Base-by-base conservation (phyloP, 148 eudicot genomes). In the Salicornia ramosissima region DNA sequence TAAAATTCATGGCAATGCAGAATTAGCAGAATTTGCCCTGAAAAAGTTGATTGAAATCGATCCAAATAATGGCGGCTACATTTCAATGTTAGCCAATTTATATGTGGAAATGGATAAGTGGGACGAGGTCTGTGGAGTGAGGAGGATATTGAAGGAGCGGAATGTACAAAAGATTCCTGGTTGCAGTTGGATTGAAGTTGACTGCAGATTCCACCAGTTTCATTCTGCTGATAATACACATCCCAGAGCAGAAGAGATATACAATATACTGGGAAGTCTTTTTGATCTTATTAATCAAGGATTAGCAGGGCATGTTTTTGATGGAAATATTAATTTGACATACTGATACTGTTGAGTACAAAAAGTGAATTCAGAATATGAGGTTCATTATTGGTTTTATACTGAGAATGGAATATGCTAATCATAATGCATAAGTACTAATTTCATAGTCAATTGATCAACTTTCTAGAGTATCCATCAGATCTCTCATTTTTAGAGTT, bases 121-220 rank as follows among this genome's bases (percentile, higher is more conserved):
- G 93, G 87, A 88, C 28, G 87, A 90, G 73, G 93, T 73, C 7
- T 61, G 80, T 55, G 72, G 74, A 73, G 77, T 79, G 60, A 80
- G 96, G 83, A 83, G 65, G 64, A 79, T 40, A 53, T 52, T 88
- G 83, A 55, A 75, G 68, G 90, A 80, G 69, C 75, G 63, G 67
- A 82, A 86, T 76, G 86, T 77, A 53, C 78, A 83, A 16, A 90
- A 90, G 75, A 66, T 79, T 34, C 90, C 89, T 19, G 93, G 96
- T 52, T 88, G 93, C 72, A 90, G 96, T 71, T 88, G 93, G 96
- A 83, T 90, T 66, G 93, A 90, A 81, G 83, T 86, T 57, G 87
- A 87, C 64, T 80, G 78, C 47, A 70, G 71, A 64, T 71, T 90
- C 31, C 92, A 88, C 79, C 86, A 82, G 55, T 90, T 90, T 50